These are phyloP conservation scores for Fusarium algeriense DNA, from an alignment of 2,329 filamentous ascomycete species.

Conservation along the genomic window DNA sequence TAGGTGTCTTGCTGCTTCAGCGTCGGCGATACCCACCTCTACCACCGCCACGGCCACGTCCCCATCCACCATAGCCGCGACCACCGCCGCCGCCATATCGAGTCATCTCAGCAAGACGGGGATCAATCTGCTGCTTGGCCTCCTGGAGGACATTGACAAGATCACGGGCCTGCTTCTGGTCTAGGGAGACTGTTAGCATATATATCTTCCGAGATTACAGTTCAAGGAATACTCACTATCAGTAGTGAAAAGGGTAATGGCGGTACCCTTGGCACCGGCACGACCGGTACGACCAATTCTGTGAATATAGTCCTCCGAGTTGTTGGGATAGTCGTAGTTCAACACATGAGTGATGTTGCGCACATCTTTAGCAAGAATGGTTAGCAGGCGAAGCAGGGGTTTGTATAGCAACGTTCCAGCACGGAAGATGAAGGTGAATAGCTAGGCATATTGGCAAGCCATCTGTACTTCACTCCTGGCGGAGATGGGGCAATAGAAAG, in stretches of 20 bases:
- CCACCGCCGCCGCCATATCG: conserved; percentile 88
- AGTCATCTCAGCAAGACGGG: conserved; percentile 94
- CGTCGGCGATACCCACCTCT: conserved; percentile 61
- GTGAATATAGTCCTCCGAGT: conserved; percentile 98
- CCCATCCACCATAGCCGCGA: conserved; percentile 78
- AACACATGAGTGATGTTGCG: conserved; percentile 99
- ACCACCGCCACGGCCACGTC: conserved; percentile 71
- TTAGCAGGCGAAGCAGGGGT: conserved; percentile 76
- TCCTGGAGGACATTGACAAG: conserved; percentile 92
- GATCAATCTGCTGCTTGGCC: conserved; percentile 98
- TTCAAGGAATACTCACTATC: conserved; percentile 82
- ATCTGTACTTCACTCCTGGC: conserved; percentile 66
- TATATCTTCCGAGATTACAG: not conserved
- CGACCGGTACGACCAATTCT: conserved; percentile 96
- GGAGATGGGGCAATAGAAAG: conserved; percentile 68
- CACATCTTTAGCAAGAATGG: conserved; percentile 88
- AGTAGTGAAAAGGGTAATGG: conserved; percentile 99
- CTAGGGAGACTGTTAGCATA: conserved; percentile 62
- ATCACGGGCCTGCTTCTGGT: conserved; percentile 96
- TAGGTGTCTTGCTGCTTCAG: conserved; percentile 49
- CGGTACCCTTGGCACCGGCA: conserved; percentile 93
- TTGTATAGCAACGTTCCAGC: conserved; percentile 74
- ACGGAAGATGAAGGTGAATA: conserved; percentile 58
- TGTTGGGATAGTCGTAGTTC: conserved; percentile 99
- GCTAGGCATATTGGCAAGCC: conserved; percentile 64